These are phyloP conservation scores for Calonectria hawksworthii DNA, from an alignment of 2,329 filamentous ascomycete species.

Conservation along the genomic window DNA sequence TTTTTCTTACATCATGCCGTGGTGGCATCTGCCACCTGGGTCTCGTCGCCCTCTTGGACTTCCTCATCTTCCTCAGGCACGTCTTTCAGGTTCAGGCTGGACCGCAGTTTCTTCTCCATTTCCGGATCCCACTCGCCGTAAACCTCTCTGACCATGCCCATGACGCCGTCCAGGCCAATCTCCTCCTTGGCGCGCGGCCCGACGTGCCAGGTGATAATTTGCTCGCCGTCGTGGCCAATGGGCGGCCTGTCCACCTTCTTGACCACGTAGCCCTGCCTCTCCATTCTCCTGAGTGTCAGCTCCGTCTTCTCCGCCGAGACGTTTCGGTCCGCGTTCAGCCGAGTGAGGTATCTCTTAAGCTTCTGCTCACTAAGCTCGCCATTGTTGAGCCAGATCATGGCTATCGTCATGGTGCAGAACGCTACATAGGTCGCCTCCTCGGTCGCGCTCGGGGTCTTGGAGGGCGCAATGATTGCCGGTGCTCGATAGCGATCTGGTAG, in stretches of 20 bases:
- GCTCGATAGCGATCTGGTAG: conserved; percentile 77
- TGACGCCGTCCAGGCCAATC: conserved; percentile 82
- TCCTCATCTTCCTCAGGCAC: conserved; percentile 40
- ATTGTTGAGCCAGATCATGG: conserved; percentile 82
- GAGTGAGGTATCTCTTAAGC: conserved; percentile 79
- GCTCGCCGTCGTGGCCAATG: conserved; percentile 73
- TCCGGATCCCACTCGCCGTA: conserved; percentile 69
- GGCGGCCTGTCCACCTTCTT: conserved; percentile 75
- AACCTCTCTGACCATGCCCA: conserved; percentile 75
- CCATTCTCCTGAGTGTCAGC: conserved; percentile 79
- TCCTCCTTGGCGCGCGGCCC: conserved; percentile 90
- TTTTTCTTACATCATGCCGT: background rate
- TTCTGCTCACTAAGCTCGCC: conserved; percentile 83
- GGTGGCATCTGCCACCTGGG: conserved; percentile 28
- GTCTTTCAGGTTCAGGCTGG: conserved; percentile 70
- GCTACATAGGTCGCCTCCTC: conserved; percentile 85
- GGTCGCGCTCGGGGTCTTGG: conserved; percentile 73
- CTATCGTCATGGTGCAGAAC: conserved; percentile 84
- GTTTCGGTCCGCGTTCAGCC: conserved; percentile 81
- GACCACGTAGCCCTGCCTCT: conserved; percentile 86
- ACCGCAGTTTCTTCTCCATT: conserved; percentile 70
- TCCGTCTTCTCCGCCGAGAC: conserved; percentile 84
- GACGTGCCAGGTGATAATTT: conserved; percentile 84
- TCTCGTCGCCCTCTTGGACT: conserved; percentile 29
- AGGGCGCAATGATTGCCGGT: conserved; percentile 77